A percentile compares a stretch with the other conserved stretches of the same genome.
phyloP scores from a whole-genome alignment of 768 basidiomycete genomes.

The Leucocoprinus leucothites region DNA sequence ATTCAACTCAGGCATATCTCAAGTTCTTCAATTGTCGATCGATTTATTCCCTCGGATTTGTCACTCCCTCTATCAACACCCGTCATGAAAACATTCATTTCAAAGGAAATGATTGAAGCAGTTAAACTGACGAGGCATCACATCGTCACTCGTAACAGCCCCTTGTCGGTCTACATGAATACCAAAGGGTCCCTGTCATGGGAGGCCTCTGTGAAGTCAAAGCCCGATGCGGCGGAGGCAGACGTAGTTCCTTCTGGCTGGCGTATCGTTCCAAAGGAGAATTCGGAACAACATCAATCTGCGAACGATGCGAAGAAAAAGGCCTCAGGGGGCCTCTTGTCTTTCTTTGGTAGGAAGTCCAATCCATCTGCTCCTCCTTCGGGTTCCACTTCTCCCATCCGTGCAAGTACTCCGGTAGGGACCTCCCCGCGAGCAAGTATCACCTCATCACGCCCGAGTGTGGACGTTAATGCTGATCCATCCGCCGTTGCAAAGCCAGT shows the following conservation, averaged over 20 bases:
- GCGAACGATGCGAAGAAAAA: conserved; percentile 47
- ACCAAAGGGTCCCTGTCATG: conserved; percentile 75
- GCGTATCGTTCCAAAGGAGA: conserved; percentile 62
- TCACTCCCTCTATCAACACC: conserved; percentile 45
- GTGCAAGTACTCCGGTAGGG: conserved; percentile 16
- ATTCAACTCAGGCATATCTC: neutral
- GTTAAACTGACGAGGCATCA: conserved; percentile 63
- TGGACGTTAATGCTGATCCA: conserved; percentile 1
- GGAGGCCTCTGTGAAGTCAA: conserved; percentile 64
- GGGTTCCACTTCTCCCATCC: conserved; percentile 12
- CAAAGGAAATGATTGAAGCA: conserved; percentile 57
- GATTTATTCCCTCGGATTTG: conserved; percentile 49
- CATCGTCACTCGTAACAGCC: conserved; percentile 52
- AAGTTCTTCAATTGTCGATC: conserved; percentile 39
- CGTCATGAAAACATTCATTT: conserved; percentile 53
- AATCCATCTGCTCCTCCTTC: conserved; percentile 10
- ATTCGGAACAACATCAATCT: conserved; percentile 27
- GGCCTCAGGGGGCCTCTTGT: conserved; percentile 55
- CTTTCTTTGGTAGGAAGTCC: conserved; percentile 60
- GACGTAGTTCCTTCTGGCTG: conserved; percentile 67
- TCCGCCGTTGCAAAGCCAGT: neutral
- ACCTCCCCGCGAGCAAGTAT: conserved; percentile 19
- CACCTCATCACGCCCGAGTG: conserved; percentile 11
- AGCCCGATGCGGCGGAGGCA: conserved; percentile 45
- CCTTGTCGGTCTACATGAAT: conserved; percentile 64